Percentiles rank a stretch among this genome's conserved stretches.
Conservation (phyloP, 352 stramenopile genomes). For the Lagenidium giganteum region DNA sequence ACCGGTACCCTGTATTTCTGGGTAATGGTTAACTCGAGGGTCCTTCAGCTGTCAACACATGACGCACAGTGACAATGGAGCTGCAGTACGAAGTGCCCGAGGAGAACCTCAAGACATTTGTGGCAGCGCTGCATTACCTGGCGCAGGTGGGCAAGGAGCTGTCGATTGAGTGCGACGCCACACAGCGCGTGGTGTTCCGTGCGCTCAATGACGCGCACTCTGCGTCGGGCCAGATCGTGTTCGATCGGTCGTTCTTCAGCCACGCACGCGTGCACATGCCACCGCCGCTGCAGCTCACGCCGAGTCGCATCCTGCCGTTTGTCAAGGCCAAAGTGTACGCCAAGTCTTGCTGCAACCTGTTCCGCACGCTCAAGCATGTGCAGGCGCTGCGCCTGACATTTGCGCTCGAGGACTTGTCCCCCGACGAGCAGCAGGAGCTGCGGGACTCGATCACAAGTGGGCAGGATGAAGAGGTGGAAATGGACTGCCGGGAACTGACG, state of each 20-base stretch:
- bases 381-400: slow-evolving; percentile 66
- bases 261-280: slow-evolving; percentile 14
- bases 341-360: slow-evolving; percentile 76
- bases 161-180: slow-evolving; percentile 61
- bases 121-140: slow-evolving; percentile 75
- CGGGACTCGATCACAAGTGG: slow-evolving; percentile 3
- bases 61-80: slow-evolving; percentile 66
- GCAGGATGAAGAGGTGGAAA: slow-evolving; percentile 36
- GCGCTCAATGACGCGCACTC: slow-evolving; percentile 84
- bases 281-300: slow-evolving; percentile 2
- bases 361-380: slow-evolving; percentile 81
- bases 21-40: too few relatives aligned
- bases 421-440: slow-evolving; percentile 15
- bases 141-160: slow-evolving; percentile 78
- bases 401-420: slow-evolving; percentile 31
- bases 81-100: slow-evolving; percentile 66
- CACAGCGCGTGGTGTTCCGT: slow-evolving; percentile 44
- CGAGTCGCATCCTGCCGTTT: slow-evolving; percentile 22
- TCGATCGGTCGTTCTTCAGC: slow-evolving; percentile 69
- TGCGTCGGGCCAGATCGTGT: slow-evolving; percentile 54
- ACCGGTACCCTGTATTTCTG: too few relatives aligned
- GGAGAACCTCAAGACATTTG: slow-evolving; percentile 73
- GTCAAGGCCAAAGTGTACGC: slow-evolving; percentile 76
- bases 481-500: slow-evolving; percentile 59
- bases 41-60: too few relatives aligned